These are phyloP conservation scores for Peribolospora baueri DNA, from an alignment of 768 basidiomycete genomes.

Conservation along the genomic window DNA sequence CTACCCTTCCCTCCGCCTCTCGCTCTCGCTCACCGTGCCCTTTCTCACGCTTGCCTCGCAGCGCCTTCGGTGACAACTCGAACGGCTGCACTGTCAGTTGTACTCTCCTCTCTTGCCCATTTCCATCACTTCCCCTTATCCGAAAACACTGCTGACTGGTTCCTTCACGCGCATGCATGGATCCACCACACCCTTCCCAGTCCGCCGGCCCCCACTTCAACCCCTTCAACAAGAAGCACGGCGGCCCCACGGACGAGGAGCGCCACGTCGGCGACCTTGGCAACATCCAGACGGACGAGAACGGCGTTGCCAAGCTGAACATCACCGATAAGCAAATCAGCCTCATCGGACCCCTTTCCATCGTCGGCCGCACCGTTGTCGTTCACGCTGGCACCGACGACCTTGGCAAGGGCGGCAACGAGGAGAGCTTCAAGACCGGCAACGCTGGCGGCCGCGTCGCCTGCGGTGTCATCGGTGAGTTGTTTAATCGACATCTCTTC, in stretches of 20 bases:
- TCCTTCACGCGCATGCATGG: neutral
- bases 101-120: no score
- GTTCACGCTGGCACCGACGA: conserved; percentile 54
- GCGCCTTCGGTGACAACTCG: conserved; percentile 36
- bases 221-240: conserved; percentile 39
- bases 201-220: conserved; percentile 60
- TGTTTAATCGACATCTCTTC: no score
- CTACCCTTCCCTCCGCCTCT: neutral
- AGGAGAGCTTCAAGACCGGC: conserved; percentile 51
- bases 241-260: conserved; percentile 30
- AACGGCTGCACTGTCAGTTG: conserved; percentile 27
- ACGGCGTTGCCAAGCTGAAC: conserved; percentile 34
- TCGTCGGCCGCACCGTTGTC: conserved; percentile 51
- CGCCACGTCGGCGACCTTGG: conserved; percentile 44
- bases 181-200: neutral
- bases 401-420: conserved; percentile 41
- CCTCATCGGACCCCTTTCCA: conserved; percentile 40
- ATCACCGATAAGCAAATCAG: conserved; percentile 38
- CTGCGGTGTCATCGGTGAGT: conserved; percentile 50
- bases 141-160: neutral
- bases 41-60: conserved; percentile 8
- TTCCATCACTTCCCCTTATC: neutral
- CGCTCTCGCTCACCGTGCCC: neutral
- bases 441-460: conserved; percentile 48
- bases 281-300: conserved; percentile 38